phyloP scores from a whole-genome alignment of 805 yeast genomes.

The Candida andamanensis region DNA sequence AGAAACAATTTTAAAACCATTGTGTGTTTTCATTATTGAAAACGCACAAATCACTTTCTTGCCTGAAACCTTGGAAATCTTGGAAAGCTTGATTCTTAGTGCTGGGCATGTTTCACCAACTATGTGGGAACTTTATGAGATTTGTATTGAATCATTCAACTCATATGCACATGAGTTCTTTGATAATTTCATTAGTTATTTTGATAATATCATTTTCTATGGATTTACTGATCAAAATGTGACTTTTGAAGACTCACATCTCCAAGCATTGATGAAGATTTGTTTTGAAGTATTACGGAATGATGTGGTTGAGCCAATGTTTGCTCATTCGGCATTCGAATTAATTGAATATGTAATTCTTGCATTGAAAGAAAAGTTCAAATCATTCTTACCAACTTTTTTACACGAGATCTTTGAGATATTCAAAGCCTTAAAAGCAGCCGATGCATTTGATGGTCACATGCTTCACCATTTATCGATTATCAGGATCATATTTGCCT shows the following conservation, averaged over 20 bases:
- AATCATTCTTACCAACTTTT: slow-evolving; percentile 27
- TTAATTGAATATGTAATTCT: slow-evolving; percentile 30
- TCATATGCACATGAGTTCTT: slow-evolving; percentile 57
- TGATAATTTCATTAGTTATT: slow-evolving; percentile 51
- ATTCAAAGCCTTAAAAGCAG: slow-evolving; percentile 28
- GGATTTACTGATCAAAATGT: slow-evolving; percentile 40
- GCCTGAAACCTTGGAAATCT: slow-evolving; percentile 36
- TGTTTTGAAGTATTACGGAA: slow-evolving; percentile 30
- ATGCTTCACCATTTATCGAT: slow-evolving; percentile 40
- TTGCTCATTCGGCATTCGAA: slow-evolving; percentile 36
- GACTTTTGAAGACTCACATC: slow-evolving; percentile 34
- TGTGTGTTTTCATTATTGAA: slow-evolving; percentile 32
- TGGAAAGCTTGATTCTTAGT: slow-evolving; percentile 53
- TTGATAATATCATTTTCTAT: slow-evolving; percentile 47
- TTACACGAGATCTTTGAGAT: slow-evolving; percentile 33
- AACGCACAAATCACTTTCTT: slow-evolving; percentile 37
- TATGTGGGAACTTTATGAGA: slow-evolving; percentile 49
- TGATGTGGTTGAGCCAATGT: slow-evolving; percentile 35
- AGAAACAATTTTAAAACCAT: slow-evolving; percentile 29
- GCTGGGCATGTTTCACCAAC: slow-evolving; percentile 46
- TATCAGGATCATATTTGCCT: slow-evolving; percentile 39
- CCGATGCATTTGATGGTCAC: slow-evolving; percentile 40
- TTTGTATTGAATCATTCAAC: slow-evolving; percentile 49
- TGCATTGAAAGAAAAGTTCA: slow-evolving; percentile 25
- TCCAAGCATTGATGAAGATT: slow-evolving; percentile 32